Percentiles rank a stretch among this genome's conserved stretches.
These are phyloP conservation scores for Metschnikowia drakensbergensis DNA, from an alignment of 805 yeast genomes.

Conservation along the genomic window DNA sequence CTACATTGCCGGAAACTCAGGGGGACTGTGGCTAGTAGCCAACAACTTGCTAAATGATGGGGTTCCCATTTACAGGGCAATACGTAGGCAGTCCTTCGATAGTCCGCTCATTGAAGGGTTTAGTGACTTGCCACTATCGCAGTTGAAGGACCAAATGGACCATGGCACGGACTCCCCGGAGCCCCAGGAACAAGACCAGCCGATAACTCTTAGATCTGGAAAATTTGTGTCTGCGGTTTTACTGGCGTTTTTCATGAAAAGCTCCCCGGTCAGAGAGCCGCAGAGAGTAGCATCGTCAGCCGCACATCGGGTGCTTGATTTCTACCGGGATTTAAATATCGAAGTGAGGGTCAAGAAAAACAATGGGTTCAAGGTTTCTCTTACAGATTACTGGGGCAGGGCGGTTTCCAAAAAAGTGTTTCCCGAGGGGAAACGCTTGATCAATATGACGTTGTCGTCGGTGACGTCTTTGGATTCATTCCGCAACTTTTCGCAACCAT, in stretches of 20 bases:
- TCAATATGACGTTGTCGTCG: conserved; percentile 39
- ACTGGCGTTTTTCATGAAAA: conserved; percentile 8
- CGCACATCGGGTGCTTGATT: conserved; percentile 24
- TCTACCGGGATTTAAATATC: conserved; percentile 50
- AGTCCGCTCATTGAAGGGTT: conserved; percentile 54
- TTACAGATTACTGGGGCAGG: conserved; percentile 69
- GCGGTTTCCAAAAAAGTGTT: conserved; percentile 51
- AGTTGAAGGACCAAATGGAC: conserved; percentile 7
- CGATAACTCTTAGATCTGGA: neutral
- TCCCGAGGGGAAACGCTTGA: conserved; percentile 29
- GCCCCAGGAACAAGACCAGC: neutral
- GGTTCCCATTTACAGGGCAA: conserved; percentile 21
- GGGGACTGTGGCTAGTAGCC: conserved; percentile 70
- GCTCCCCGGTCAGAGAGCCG: neutral
- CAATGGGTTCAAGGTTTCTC: conserved; percentile 52
- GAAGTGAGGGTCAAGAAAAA: conserved; percentile 51
- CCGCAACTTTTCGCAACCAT: conserved; percentile 40
- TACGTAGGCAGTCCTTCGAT: conserved; percentile 25
- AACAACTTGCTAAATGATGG: conserved; percentile 33
- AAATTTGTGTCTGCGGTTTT: conserved; percentile 6
- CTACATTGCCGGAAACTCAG: conserved; percentile 64
- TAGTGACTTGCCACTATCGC: conserved; percentile 44
- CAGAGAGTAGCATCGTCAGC: conserved; percentile 16
- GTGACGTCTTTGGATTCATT: conserved; percentile 33
- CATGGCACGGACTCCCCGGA: neutral